These are phyloP conservation scores for Hamiltosporidium tvaerminnensis DNA, from an alignment of 371 early-diverging fungal species.

Conservation along the genomic window DNA sequence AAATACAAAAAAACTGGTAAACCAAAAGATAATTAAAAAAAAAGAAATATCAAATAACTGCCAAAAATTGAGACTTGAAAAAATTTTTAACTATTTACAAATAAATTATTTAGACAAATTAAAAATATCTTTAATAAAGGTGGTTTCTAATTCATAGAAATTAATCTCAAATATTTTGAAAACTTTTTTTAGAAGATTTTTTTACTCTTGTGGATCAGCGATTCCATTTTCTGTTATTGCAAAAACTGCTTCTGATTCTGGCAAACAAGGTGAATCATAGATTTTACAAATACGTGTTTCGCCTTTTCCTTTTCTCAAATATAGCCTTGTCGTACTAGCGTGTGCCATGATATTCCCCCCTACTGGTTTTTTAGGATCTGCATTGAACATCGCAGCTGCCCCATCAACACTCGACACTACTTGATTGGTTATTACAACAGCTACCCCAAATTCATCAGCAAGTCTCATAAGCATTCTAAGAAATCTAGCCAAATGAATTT, in stretches of 20 bases:
- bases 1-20: no score
- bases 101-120: no score
- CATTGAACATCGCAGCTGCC: slow-evolving; percentile 68
- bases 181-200: no score
- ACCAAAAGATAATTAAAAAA: no score
- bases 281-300: slow-evolving; percentile 59
- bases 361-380: slow-evolving; percentile 87
- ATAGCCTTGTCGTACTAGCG: slow-evolving; percentile 63
- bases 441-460: slow-evolving; percentile 90
- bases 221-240: slow-evolving; percentile 62
- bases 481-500: slow-evolving; percentile 83
- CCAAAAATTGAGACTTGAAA: no score
- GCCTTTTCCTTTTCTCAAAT: slow-evolving; percentile 56
- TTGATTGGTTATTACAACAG: slow-evolving; percentile 92
- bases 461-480: slow-evolving; percentile 69
- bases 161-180: no score
- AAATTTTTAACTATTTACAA: no score
- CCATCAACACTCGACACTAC: slow-evolving; percentile 92
- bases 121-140: no score
- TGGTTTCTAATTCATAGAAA: no score
- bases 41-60: no score
- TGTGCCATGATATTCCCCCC: slow-evolving; percentile 96
- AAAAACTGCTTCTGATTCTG: slow-evolving; percentile 61
- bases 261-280: slow-evolving; percentile 57
- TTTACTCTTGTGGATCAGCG: slow-evolving; percentile 59